Base-by-base conservation (phyloP, 164 flowering plant species). In the Dillenia suffruticosa region DNA sequence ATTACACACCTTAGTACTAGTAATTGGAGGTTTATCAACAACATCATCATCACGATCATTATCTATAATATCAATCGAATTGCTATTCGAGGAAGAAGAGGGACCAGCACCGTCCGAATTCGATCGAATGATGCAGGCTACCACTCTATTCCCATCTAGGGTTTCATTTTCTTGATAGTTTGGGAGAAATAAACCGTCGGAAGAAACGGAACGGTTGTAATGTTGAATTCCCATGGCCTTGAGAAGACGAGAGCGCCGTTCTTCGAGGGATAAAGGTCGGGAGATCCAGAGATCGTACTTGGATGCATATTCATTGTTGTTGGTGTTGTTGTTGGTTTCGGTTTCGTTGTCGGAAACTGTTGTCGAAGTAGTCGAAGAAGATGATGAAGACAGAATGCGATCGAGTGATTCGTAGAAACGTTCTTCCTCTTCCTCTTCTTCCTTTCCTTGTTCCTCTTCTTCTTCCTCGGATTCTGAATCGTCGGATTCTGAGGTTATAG, bases 271-370 rank as follows among this genome's bases (percentile, higher is more conserved):
- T 15, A 83, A 70, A 0, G 96, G 97, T 62, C 84, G 78, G 46
- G 96, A 76, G 74, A 90, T 78, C 99, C 99, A 95, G 26, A 90
- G 69, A 15, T 89, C 94, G 70, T 89, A 94, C 60, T 75, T 82
- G 44, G 85, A 16, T 9, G 44, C 66, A 59, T 49, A 56, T 57
- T 69, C 69, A 58, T 73, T 59, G n/a, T 57, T 17, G 49, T 22
- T 62, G 45, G 47, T 50, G 63, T 59, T 55, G 12, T 77, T 40
- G 52, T 60, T 58, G 13, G 62, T 26, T 57, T 66, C 72, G 19
- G 62, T 63, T 10, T 78, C 87, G 43, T 79, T 79, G 13, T 80
- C 86, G 48, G 80, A 73, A 57, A 69, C 58, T 59, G 83, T 72
- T 17, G 79, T 68, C 24, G 87, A 75, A 15, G 79, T 64, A 24